Percentiles rank a stretch among this genome's conserved stretches.
Evolutionary conservation across 441 rosid genomes (phyloP).

Genomic region (Breynia disticha): DNA sequence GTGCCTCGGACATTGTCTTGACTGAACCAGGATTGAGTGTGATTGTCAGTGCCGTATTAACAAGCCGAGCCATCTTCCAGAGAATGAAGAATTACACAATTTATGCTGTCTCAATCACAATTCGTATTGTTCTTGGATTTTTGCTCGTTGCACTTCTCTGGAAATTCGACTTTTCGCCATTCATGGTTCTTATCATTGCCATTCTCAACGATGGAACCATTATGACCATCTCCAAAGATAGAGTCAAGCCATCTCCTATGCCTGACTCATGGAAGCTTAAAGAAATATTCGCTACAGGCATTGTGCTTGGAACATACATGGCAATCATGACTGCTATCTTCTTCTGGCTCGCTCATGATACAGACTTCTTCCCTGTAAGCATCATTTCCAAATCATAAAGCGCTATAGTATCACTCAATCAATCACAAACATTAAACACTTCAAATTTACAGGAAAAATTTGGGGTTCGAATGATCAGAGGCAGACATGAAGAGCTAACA

Average conservation of each 20-base stretch:
- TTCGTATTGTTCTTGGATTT: slow-evolving; percentile 86
- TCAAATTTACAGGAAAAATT: slow-evolving; percentile 36
- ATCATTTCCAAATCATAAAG: background rate
- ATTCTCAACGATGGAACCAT: slow-evolving; percentile 91
- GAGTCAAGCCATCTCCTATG: slow-evolving; percentile 84
- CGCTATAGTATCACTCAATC: background rate
- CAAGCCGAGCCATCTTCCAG: slow-evolving; percentile 92
- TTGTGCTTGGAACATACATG: slow-evolving; percentile 73
- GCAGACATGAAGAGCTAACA: slow-evolving; percentile 38
- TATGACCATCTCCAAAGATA: slow-evolving; percentile 88
- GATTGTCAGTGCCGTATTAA: no score
- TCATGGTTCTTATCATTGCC: slow-evolving; percentile 91
- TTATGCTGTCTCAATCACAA: slow-evolving; percentile 91
- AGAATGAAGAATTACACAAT: slow-evolving; percentile 99
- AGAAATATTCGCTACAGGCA: slow-evolving; percentile 77
- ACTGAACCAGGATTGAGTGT: slow-evolving; percentile 92
- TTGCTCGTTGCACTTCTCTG: slow-evolving; percentile 77
- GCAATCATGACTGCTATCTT: slow-evolving; percentile 62
- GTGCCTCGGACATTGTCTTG: slow-evolving; percentile 85
- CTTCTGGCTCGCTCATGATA: slow-evolving; percentile 65
- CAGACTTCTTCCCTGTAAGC: slow-evolving; percentile 61
- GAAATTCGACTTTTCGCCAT: slow-evolving; percentile 90
- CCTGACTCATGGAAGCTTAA: slow-evolving; percentile 92
- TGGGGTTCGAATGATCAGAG: slow-evolving; percentile 43
- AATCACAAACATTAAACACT: background rate